Percentiles rank a stretch among this genome's conserved stretches.
Evolutionary conservation across 768 basidiomycete species (phyloP).

Genomic region (Basidioascus undulatus): DNA sequence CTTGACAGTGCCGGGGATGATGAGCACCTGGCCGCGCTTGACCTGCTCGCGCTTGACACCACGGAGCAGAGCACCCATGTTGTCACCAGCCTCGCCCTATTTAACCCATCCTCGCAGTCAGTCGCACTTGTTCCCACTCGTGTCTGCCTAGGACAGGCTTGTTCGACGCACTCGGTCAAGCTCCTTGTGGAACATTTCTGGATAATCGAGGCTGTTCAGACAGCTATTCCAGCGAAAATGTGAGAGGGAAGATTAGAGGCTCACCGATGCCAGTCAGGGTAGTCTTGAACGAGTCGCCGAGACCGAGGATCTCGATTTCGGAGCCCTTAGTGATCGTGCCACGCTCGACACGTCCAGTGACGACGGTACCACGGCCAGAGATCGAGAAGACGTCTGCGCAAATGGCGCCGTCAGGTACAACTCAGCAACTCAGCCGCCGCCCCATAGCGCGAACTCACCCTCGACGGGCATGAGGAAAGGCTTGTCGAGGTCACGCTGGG

Average conservation of each 20-base stretch:
- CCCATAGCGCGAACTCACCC: constrained; percentile 29
- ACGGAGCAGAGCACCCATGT: constrained; percentile 92
- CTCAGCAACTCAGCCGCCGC: too few species aligned
- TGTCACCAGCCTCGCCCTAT: constrained; percentile 90
- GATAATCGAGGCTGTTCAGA: background rate
- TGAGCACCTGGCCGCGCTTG: constrained; percentile 74
- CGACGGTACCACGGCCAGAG: constrained; percentile 92
- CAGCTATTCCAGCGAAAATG: background rate
- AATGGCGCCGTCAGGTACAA: too few species aligned
- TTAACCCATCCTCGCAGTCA: background rate
- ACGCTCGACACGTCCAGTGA: constrained; percentile 85
- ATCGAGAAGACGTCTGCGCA: constrained; percentile 80
- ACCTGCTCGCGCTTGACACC: constrained; percentile 94
- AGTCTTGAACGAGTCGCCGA: constrained; percentile 60
- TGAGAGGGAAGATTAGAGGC: constrained; percentile 11
- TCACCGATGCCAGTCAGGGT: constrained; percentile 79
- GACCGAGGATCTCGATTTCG: constrained; percentile 80
- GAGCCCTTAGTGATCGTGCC: constrained; percentile 72
- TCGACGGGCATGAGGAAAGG: constrained; percentile 92
- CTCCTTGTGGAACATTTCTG: constrained; percentile 99
- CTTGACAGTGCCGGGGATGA: constrained; percentile 72
- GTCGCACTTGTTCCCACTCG: background rate
- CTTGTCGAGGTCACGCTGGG: constrained; percentile 84
- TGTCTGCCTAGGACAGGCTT: background rate
- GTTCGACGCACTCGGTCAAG: constrained; percentile 49